Evolutionary conservation across 768 basidiomycete species (phyloP), one percentile per base, ranked within the genome.

Genomic region (Hydnum rufescens): DNA sequence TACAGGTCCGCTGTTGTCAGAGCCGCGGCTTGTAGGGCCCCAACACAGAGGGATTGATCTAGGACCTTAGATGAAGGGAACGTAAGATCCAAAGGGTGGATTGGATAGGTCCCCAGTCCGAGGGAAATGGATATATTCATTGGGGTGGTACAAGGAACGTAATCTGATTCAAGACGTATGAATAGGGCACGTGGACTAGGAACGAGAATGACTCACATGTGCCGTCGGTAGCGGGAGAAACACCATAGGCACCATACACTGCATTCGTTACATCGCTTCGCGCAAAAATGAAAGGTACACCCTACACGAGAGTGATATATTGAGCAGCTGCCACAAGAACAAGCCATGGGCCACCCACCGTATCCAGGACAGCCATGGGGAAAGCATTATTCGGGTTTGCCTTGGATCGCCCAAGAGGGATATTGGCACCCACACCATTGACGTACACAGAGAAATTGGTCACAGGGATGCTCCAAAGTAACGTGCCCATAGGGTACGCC

Each of bases 41-140:
- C 54, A 5, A 57, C 18, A 32, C 56, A 57, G 28, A 30, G 39
- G 54, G 22, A 23, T 55, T 23, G 72, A 49, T 72, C 64, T 57
- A 42, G 32, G 13, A 19, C 49, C 36, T 5, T 32, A 53, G 26
- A 52, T 23, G 3, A 39, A 39, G 19, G 8, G 34, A 8, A 39
- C 34, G 80, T 77, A 4, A 87, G 67, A 61, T 87, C 82, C 51
- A 87, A 76, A 0, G 83, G 85, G 58, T 87, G 84, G 2, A 86
- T 59, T 0, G 80, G 64, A 25, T 82, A 69, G 42, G 54, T 32
- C 72, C 71, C 30, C 13, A 30, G 25, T 60, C 78, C 74, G 36
- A 86, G 65, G 1, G 76, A 76, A 54, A 87, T 69, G 3, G 77
- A 75, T 53, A 86, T 67, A 62, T 86, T 86, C 30, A 87, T 69